Evolutionary conservation across 495 filamentous ascomycete genomes (phyloP).

Genomic region (Lophiotrema nucula): DNA sequence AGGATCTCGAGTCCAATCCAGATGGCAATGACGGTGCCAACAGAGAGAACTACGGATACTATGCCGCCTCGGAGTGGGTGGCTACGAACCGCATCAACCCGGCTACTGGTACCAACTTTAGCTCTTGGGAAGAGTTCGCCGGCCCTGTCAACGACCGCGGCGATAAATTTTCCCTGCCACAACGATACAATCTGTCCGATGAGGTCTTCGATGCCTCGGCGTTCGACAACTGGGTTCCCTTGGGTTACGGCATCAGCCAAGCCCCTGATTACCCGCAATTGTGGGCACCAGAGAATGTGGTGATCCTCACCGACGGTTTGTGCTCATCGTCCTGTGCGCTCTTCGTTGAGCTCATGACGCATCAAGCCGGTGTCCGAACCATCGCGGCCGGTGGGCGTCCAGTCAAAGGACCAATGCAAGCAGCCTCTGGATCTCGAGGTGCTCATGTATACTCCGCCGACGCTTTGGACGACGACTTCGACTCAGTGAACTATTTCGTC

Average conservation of each 20-base stretch:
- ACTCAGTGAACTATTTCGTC: background rate
- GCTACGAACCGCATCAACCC: conserved; percentile 46
- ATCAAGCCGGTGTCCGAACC: conserved; percentile 47
- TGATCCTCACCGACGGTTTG: conserved; percentile 47
- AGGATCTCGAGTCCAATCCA: background rate
- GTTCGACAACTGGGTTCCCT: conserved; percentile 41
- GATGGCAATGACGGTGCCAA: background rate
- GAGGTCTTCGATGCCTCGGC: conserved; percentile 42
- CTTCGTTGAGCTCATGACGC: conserved; percentile 52
- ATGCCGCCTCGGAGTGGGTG: conserved; percentile 45
- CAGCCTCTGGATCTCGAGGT: conserved; percentile 16
- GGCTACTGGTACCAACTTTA: conserved; percentile 47
- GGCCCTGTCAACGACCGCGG: conserved; percentile 47
- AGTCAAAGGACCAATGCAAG: conserved; percentile 22
- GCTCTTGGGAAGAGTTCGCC: conserved; percentile 55
- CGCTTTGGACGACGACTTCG: conserved; percentile 8
- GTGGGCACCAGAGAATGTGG: conserved; percentile 53
- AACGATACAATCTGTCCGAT: conserved; percentile 53
- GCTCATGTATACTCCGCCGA: conserved; percentile 13
- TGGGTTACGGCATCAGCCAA: conserved; percentile 19
- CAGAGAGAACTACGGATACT: background rate
- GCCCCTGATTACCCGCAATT: background rate
- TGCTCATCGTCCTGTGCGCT: conserved; percentile 51
- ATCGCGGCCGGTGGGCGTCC: conserved; percentile 51
- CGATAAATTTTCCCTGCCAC: conserved; percentile 41